Evolutionary conservation across 2,329 filamentous ascomycete genomes (phyloP).

Genomic region (Coniochaeta pulveracea): DNA sequence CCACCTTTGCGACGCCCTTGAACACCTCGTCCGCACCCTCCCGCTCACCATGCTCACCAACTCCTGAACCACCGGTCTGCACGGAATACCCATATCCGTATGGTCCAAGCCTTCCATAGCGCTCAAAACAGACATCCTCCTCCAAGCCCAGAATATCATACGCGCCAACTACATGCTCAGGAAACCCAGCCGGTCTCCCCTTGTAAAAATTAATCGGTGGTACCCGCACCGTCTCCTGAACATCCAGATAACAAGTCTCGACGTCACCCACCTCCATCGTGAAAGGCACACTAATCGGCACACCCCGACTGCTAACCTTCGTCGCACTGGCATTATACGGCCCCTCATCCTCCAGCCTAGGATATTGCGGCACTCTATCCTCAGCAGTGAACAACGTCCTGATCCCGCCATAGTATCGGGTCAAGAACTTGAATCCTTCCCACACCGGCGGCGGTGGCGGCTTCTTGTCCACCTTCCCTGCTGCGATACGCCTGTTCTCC

Average conservation of each 20-base stretch:
- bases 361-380: slow-evolving; percentile 73
- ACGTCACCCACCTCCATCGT: slow-evolving; percentile 35
- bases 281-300: slow-evolving; percentile 44
- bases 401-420: slow-evolving; percentile 83
- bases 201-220: slow-evolving; percentile 64
- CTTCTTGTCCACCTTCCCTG: slow-evolving; percentile 46
- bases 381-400: slow-evolving; percentile 53
- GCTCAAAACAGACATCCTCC: slow-evolving; percentile 85
- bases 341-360: slow-evolving; percentile 50
- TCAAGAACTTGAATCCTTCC: slow-evolving; percentile 78
- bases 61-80: slow-evolving; percentile 67
- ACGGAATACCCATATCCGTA: slow-evolving; percentile 84
- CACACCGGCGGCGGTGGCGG: slow-evolving; percentile 58
- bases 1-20: slow-evolving; percentile 58
- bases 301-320: slow-evolving; percentile 13
- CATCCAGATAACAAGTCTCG: slow-evolving; percentile 70
- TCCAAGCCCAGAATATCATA: slow-evolving; percentile 69
- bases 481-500: slow-evolving; percentile 50
- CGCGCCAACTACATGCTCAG: slow-evolving; percentile 75
- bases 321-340: slow-evolving; percentile 21
- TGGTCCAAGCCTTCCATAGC: slow-evolving; percentile 76
- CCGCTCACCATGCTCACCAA: slow-evolving; percentile 74
- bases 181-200: slow-evolving; percentile 75
- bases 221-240: slow-evolving; percentile 48
- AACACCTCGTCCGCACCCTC: slow-evolving; percentile 75